Evolutionary conservation across 257 asterid genomes (phyloP).

Genomic region (Voacanga thouarsii): DNA sequence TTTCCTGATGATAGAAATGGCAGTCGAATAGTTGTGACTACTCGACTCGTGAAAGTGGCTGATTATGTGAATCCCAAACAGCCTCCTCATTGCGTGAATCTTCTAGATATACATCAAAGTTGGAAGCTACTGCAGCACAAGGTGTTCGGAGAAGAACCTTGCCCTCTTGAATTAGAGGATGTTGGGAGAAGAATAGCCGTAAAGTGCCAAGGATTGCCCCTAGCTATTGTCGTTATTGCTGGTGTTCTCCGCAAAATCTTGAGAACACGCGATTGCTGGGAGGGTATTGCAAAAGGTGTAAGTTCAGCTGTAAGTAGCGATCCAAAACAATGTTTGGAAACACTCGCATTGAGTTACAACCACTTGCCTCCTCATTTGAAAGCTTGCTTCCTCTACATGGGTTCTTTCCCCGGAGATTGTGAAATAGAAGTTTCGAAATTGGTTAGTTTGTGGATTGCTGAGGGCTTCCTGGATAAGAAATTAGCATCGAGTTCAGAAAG

Average conservation of each 20-base stretch:
- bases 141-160: not conserved
- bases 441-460: slow-evolving; percentile 31
- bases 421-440: slow-evolving; percentile 28
- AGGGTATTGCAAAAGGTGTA: slow-evolving; percentile 4
- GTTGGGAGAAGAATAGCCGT: slow-evolving; percentile 8
- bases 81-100: not conserved
- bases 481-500: not conserved
- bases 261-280: slow-evolving; percentile 4
- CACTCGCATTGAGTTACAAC: slow-evolving; percentile 20
- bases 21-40: not conserved
- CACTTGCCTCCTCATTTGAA: slow-evolving; percentile 37
- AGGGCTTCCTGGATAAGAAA: slow-evolving; percentile 22
- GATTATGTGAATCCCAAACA: not conserved
- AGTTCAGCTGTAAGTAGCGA: slow-evolving; percentile 5
- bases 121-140: not conserved
- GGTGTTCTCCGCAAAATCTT: not conserved
- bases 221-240: slow-evolving; percentile 1
- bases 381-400: slow-evolving; percentile 37
- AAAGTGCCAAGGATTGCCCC: slow-evolving; percentile 7
- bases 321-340: slow-evolving; percentile 15
- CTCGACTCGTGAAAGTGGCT: not conserved
- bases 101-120: not conserved
- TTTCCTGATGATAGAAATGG: not conserved
- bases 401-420: slow-evolving; percentile 33
- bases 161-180: not conserved